Base-by-base conservation (phyloP, 2,329 filamentous ascomycete genomes). In the Trichophyton verrucosum region DNA sequence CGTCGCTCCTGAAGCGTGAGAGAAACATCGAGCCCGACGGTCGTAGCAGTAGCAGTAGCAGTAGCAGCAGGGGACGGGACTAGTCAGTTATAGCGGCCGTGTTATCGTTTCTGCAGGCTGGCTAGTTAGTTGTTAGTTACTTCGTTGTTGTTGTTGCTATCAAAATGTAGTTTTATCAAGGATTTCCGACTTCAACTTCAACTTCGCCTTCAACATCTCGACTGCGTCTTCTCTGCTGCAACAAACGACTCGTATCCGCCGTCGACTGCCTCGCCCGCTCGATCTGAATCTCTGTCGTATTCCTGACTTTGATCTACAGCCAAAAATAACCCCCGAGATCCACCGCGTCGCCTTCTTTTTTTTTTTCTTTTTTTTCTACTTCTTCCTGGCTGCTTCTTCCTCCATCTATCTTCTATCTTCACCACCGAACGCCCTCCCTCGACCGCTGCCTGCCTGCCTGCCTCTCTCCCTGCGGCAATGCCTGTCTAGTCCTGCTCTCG, bases 261-360 rank as follows among this genome's bases (percentile, higher is more conserved):
- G 24, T 6, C 24, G 24, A 27, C 24, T 27, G 24, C 24, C 24
- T 27, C 24, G 24, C 24, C 24, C 24, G 24, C 15, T 53, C 13
- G 30, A 33, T 53, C 22, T 53, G 27, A 30, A 30, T 7, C 9
- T 22, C 44, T 17, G 17, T 47, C 20, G 44, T 47, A 24, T 47
- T 44, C 6, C 46, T 9, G 17, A 47, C 44, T 22, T 22, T 24
- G 46, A 24, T 47, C 20, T 24, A 22, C 46, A 11, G n/a, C 51
- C 30, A 55, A 55, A 55, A 33, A 55, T 55, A 55, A 55, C 24
- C 30, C 49, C 46, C n/a, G n/a, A 51, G 46, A 51, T 51, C 51
- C 51, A 55, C 27, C 57, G 11, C 40, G 33, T 56, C 51, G 51
- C 24, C 51, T 36, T 56, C 38, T 44, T 33, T 56, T 33, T 20